A percentile compares a stretch with the other conserved stretches of the same genome.
These are phyloP conservation scores for Phytophthora colocasiae DNA, from an alignment of 352 stramenopile genomes.

Conservation along the genomic window DNA sequence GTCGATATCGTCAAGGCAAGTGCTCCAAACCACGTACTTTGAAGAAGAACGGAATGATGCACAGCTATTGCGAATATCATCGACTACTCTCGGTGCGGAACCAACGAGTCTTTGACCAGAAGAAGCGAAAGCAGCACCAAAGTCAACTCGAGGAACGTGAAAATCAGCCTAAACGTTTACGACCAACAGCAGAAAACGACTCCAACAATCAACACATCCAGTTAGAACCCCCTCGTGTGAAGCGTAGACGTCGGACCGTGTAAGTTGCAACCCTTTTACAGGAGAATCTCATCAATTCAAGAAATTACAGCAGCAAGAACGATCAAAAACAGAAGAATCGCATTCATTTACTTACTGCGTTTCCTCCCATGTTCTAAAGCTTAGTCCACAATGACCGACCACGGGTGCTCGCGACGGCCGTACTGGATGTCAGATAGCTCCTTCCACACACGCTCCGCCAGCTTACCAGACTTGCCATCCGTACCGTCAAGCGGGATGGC, in stretches of 20 bases:
- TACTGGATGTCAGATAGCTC: slow-evolving; percentile 92
- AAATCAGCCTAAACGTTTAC: background rate
- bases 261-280: background rate
- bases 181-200: slow-evolving; percentile 3
- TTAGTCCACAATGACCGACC: slow-evolving; percentile 61
- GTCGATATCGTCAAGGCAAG: slow-evolving; percentile 60
- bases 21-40: slow-evolving; percentile 58
- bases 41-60: slow-evolving; percentile 72
- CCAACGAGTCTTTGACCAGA: slow-evolving; percentile 63
- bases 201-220: too few species aligned
- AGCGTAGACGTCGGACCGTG: background rate
- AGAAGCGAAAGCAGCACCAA: slow-evolving; percentile 39
- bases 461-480: slow-evolving; percentile 81
- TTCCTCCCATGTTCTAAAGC: slow-evolving; percentile 10
- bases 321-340: slow-evolving; percentile 27
- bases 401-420: slow-evolving; percentile 59
- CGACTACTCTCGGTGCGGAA: slow-evolving; percentile 64
- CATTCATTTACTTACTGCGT: slow-evolving; percentile 40
- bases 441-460: slow-evolving; percentile 92
- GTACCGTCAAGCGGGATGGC: slow-evolving; percentile 89
- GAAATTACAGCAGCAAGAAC: slow-evolving; percentile 3
- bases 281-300: too few species aligned
- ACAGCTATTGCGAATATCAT: slow-evolving; percentile 75
- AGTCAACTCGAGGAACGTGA: slow-evolving; percentile 1
- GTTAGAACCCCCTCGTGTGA: too few species aligned